Conservation (phyloP, 352 stramenopile genomes). For the Phytophthora rubi region DNA sequence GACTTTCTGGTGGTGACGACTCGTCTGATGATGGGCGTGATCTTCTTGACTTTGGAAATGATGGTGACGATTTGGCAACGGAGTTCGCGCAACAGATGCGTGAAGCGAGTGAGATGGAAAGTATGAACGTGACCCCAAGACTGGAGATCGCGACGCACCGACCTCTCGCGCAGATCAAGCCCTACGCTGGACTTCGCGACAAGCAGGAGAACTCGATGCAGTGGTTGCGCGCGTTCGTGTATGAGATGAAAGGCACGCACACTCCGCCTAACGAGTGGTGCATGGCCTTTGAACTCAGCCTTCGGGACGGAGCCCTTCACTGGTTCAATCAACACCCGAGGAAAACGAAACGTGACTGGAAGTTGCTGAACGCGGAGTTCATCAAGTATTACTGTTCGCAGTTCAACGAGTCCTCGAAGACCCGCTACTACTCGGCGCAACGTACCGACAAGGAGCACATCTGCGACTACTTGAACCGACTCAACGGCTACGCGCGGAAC, state of each 20-base stretch:
- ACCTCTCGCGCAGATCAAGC: background rate
- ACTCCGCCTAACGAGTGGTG: too few species aligned
- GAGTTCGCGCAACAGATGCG: background rate
- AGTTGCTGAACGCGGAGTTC: background rate
- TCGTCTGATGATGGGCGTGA: background rate
- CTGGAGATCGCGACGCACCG: slow-evolving; percentile 2
- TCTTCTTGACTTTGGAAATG: background rate
- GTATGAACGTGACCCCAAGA: background rate
- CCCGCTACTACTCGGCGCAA: background rate
- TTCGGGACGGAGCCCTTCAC: background rate
- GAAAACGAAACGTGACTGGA: background rate
- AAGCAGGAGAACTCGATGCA: slow-evolving; percentile 14
- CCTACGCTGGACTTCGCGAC: background rate
- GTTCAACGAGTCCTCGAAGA: background rate
- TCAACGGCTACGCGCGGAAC: background rate
- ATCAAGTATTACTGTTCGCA: slow-evolving; percentile 6
- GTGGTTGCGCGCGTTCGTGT: slow-evolving; percentile 10
- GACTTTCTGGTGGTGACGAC: background rate
- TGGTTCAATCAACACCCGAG: slow-evolving; percentile 1
- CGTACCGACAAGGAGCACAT: background rate
- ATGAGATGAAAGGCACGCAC: too few species aligned
- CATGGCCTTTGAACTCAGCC: too few species aligned
- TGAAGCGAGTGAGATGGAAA: background rate
- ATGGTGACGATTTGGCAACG: background rate
- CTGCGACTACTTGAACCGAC: slow-evolving; percentile 2